A percentile compares a stretch with the other conserved stretches of the same genome.
Evolutionary conservation across 2,329 filamentous ascomycete genomes (phyloP).

Genomic region (Claviceps cyperi): DNA sequence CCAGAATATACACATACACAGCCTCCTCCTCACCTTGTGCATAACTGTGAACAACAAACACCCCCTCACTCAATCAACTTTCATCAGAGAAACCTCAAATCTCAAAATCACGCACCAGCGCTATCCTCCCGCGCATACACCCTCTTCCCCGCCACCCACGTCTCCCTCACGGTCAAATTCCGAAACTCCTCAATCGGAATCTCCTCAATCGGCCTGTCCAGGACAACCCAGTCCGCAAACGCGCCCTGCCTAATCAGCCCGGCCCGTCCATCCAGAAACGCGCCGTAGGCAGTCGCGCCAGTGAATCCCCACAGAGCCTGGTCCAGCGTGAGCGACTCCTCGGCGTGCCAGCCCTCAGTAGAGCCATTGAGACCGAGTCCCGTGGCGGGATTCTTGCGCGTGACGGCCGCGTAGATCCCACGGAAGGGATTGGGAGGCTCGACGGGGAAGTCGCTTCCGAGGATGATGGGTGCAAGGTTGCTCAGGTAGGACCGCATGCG

Average conservation of each 20-base stretch:
- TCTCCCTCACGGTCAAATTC: slow-evolving; percentile 43
- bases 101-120: too few relatives aligned
- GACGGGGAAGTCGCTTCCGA: slow-evolving; percentile 60
- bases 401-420: slow-evolving; percentile 54
- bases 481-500: slow-evolving; percentile 47
- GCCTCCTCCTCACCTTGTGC: too few relatives aligned
- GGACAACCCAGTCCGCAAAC: slow-evolving; percentile 57
- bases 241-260: slow-evolving; percentile 46
- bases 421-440: slow-evolving; percentile 54
- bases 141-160: slow-evolving; percentile 48
- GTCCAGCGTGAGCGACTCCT: slow-evolving; percentile 43
- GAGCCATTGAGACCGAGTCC: slow-evolving; percentile 33
- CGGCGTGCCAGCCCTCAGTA: slow-evolving; percentile 39
- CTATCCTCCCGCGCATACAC: slow-evolving; percentile 23
- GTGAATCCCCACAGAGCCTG: slow-evolving; percentile 51
- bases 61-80: too few relatives aligned
- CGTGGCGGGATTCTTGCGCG: slow-evolving; percentile 43
- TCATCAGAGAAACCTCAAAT: too few relatives aligned
- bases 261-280: slow-evolving; percentile 42
- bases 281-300: slow-evolving; percentile 40
- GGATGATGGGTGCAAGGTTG: slow-evolving; percentile 30
- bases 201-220: slow-evolving; percentile 41
- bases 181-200: slow-evolving; percentile 38
- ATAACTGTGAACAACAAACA: too few relatives aligned
- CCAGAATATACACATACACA: too few relatives aligned